Conservation (phyloP, 2,329 filamentous ascomycete genomes). For the Dactylellina parvicollis region DNA sequence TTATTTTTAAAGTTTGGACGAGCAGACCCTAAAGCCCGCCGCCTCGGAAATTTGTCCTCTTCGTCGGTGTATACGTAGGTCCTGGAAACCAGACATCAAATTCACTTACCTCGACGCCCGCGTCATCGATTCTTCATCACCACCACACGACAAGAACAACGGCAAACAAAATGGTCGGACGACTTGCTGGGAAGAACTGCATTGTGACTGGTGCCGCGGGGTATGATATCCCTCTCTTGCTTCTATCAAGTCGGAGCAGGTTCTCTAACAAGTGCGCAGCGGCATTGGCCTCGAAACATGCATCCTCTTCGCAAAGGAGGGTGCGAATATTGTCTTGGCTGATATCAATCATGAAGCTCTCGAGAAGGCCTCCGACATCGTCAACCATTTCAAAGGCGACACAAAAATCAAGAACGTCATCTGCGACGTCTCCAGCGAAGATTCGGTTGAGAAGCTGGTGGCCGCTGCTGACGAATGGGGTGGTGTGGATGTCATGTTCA, state of each 20-base stretch:
- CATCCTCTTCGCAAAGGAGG: slow-evolving; percentile 89
- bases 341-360: slow-evolving; percentile 84
- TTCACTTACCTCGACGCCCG: neutral
- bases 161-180: slow-evolving; percentile 58
- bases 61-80: neutral
- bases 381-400: slow-evolving; percentile 57
- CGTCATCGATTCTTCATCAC: neutral
- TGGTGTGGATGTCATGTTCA: slow-evolving; percentile 91
- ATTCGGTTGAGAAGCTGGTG: slow-evolving; percentile 78
- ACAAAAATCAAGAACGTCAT: slow-evolving; percentile 66
- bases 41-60: slow-evolving; percentile 6
- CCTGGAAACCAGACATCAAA: slow-evolving; percentile 10
- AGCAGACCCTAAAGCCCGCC: slow-evolving; percentile 10
- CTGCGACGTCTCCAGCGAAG: slow-evolving; percentile 87
- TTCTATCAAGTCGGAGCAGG: neutral
- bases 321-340: slow-evolving; percentile 83
- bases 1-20: slow-evolving; percentile 23
- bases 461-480: slow-evolving; percentile 83
- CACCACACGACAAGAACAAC: neutral
- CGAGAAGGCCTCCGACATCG: slow-evolving; percentile 70
- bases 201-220: slow-evolving; percentile 86
- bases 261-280: slow-evolving; percentile 63
- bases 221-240: slow-evolving; percentile 64
- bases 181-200: slow-evolving; percentile 73
- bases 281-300: slow-evolving; percentile 92